Evolutionary conservation across 768 basidiomycete species (phyloP).

Genomic region (Nidularia pulvinata): DNA sequence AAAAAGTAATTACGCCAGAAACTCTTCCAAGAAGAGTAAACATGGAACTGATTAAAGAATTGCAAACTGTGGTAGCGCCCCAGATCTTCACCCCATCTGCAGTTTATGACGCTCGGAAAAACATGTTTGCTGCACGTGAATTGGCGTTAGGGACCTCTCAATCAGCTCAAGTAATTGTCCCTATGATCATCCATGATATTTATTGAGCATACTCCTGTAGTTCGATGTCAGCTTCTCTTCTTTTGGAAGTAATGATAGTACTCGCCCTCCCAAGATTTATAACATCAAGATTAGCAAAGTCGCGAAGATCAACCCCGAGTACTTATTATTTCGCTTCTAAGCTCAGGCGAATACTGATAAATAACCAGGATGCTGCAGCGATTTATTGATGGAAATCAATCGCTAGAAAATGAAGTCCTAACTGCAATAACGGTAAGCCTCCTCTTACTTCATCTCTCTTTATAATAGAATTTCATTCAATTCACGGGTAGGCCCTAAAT

Average conservation of each 20-base stretch:
- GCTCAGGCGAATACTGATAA: not conserved
- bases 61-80: slow-evolving; percentile 39
- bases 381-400: slow-evolving; percentile 57
- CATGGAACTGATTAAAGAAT: slow-evolving; percentile 31
- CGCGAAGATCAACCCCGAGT: slow-evolving; percentile 38
- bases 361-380: slow-evolving; percentile 47
- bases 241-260: not conserved
- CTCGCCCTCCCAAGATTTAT: slow-evolving; percentile 62
- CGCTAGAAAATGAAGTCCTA: slow-evolving; percentile 56
- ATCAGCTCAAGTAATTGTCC: slow-evolving; percentile 46
- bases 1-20: slow-evolving; percentile 14
- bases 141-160: slow-evolving; percentile 54
- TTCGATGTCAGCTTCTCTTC: not conserved
- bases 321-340: not conserved
- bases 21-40: slow-evolving; percentile 28
- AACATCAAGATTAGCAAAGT: slow-evolving; percentile 64
- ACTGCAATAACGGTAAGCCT: slow-evolving; percentile 58
- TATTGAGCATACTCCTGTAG: not conserved
- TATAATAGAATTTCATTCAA: not conserved
- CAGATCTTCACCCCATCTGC: slow-evolving; percentile 64
- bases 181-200: not conserved
- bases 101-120: slow-evolving; percentile 82
- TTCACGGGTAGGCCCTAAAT: slow-evolving; percentile 57
- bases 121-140: slow-evolving; percentile 56
- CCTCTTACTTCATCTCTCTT: not conserved